Evolutionary conservation across 345 rosid species (phyloP), one percentile per base, ranked within the genome.

Genomic region (Arabis alpina): DNA sequence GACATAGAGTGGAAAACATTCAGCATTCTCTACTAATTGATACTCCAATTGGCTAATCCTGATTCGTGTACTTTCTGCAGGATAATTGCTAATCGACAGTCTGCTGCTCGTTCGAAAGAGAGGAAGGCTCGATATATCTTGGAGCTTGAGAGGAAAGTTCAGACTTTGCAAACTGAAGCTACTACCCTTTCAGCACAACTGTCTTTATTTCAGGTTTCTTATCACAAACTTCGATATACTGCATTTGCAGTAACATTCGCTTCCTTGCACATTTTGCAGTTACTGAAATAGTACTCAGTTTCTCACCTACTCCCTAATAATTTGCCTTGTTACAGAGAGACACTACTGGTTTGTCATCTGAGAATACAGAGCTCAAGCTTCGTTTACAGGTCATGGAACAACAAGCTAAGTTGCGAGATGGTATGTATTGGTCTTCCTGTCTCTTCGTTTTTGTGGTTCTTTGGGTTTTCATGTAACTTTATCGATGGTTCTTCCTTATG

Each of bases 101-200:
- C 96, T 53, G 96, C 98, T 70, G 88, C 98, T 71, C 89, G 98
- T 43, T 90, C 95, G 6, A 92, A 90, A 73, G 97, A 92, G 82
- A 84, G 96, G 66, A 90, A 92, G 73, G 93, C 91, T 8, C 84
- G 87, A 24, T 90, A 92, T 66, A 88, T 90, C 11, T 61, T 80
- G 54, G 95, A 92, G 70, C 90, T 92, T 2, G 95, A 90, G 87
- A 81, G 88, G 65, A 90, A 90, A 80, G 93, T 92, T 44, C 93
- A 88, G 75, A 84, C 93, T 12, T 88, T 90, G 73, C 95, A 90
- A 79, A 88, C 92, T 13, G 97, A 92, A 85, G 95, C 95, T 45
- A 90, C 98, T 56, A 88, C 96, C 50, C 90, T 90, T 39, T 88
- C 95, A 65, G 96, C 97, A 6, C 93, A 90, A 66, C 81, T 92